Evolutionary conservation across 2,329 filamentous ascomycete genomes (phyloP).

Genomic region (Fusarium sp.): DNA sequence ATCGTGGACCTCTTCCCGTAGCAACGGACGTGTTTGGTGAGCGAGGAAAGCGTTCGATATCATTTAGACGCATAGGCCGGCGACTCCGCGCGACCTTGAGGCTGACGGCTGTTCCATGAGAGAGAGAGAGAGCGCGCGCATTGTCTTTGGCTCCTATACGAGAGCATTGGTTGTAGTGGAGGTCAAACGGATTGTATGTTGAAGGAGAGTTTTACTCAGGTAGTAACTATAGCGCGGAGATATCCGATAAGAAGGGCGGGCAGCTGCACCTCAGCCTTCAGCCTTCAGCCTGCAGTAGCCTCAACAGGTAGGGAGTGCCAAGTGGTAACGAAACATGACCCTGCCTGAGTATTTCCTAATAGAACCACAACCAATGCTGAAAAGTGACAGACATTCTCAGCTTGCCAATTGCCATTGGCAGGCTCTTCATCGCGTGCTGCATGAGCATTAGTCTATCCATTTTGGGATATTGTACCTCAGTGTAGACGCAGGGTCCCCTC

Average conservation of each 20-base stretch:
- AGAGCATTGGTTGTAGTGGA: too few species aligned
- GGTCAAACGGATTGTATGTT: not conserved
- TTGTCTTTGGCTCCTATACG: too few species aligned
- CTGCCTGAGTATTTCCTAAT: constrained; percentile 12
- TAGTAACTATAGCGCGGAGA: not conserved
- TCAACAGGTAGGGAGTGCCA: not conserved
- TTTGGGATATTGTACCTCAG: not conserved
- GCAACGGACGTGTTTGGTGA: constrained; percentile 33
- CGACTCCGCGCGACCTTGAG: constrained; percentile 12
- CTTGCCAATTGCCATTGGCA: constrained; percentile 7
- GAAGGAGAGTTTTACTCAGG: constrained; percentile 8
- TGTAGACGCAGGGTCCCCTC: constrained; percentile 25
- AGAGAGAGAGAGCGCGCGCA: not conserved
- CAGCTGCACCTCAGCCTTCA: too few species aligned
- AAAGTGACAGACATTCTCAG: constrained; percentile 6
- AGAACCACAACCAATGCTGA: constrained; percentile 6
- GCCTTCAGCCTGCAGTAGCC: too few species aligned
- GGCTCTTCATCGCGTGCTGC: constrained; percentile 6
- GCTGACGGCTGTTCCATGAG: not conserved
- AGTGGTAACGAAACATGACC: constrained; percentile 11
- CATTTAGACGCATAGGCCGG: constrained; percentile 14
- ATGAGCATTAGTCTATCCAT: constrained; percentile 27
- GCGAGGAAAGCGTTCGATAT: constrained; percentile 11
- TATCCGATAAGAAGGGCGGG: too few species aligned
- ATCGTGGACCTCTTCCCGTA: constrained; percentile 27